phyloP scores from a whole-genome alignment of 495 filamentous ascomycete genomes.

The Talaromyces borbonicus region DNA sequence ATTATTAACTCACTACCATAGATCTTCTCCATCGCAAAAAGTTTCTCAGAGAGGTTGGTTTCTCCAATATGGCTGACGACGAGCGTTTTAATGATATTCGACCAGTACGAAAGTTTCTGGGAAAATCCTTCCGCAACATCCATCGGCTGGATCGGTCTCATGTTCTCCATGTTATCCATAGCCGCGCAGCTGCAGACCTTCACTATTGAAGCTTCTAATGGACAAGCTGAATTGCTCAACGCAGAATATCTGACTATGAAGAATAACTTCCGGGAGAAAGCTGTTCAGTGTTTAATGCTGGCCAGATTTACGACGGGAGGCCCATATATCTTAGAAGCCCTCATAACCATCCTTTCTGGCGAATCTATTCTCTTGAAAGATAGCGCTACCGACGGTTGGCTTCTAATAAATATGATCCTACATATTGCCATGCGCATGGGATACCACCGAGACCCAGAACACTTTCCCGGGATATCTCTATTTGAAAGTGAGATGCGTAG shows the following conservation, averaged over 20 bases:
- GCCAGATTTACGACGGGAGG: slow-evolving; percentile 20
- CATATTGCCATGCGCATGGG: slow-evolving; percentile 23
- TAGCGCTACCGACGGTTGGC: slow-evolving; percentile 13
- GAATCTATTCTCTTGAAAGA: slow-evolving; percentile 14
- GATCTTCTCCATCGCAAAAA: slow-evolving; percentile 15
- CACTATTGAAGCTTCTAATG: slow-evolving; percentile 1
- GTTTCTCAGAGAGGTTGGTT: slow-evolving; percentile 15
- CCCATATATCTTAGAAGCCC: slow-evolving; percentile 19
- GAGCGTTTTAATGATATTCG: slow-evolving; percentile 1
- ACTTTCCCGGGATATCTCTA: slow-evolving; percentile 16
- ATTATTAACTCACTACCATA: slow-evolving; percentile 1
- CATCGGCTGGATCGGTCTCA: slow-evolving; percentile 21
- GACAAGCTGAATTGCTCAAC: no score
- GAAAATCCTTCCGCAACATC: slow-evolving; percentile 11
- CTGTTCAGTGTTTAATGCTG: slow-evolving; percentile 20
- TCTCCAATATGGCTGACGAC: slow-evolving; percentile 5
- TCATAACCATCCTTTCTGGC: slow-evolving; percentile 17
- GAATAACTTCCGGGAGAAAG: slow-evolving; percentile 15
- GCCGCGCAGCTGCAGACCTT: neutral
- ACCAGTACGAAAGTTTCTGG: slow-evolving; percentile 27
- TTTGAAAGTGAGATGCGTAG: slow-evolving; percentile 25
- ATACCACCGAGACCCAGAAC: slow-evolving; percentile 23
- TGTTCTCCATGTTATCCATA: slow-evolving; percentile 18
- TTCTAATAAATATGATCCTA: slow-evolving; percentile 16
- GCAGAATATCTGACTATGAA: neutral